Conservation (phyloP, 2,329 filamentous ascomycete genomes). For the Chalaropsis ovoidea region DNA sequence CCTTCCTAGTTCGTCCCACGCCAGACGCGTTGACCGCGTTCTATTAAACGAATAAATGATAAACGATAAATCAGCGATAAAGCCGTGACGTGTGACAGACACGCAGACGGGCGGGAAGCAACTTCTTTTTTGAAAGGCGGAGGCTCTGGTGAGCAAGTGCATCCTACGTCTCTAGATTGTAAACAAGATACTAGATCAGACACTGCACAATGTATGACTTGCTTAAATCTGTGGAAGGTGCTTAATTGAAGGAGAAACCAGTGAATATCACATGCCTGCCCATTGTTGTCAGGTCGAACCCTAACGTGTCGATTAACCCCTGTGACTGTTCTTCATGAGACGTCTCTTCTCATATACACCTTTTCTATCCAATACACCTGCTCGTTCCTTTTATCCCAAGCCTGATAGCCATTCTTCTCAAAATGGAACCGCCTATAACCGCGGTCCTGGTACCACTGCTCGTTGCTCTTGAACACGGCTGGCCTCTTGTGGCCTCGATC, state of each 20-base stretch:
- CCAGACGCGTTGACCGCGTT: slow-evolving; percentile 22
- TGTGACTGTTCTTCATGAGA: slow-evolving; percentile 15
- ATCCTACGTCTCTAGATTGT: neutral
- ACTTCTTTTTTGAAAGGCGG: neutral
- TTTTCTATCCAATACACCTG: slow-evolving; percentile 23
- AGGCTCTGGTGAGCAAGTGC: too few relatives aligned
- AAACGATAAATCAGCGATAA: slow-evolving; percentile 1
- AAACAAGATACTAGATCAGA: too few relatives aligned
- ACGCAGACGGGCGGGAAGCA: neutral
- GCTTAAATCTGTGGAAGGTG: neutral
- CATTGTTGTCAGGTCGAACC: neutral
- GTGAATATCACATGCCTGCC: slow-evolving; percentile 9
- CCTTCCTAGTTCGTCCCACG: neutral
- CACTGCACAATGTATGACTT: too few relatives aligned
- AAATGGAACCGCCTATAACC: slow-evolving; percentile 28
- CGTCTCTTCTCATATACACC: slow-evolving; percentile 29
- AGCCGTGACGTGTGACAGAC: slow-evolving; percentile 2
- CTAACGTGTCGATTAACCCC: neutral
- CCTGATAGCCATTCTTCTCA: slow-evolving; percentile 27
- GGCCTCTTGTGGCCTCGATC: slow-evolving; percentile 29
- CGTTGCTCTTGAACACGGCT: slow-evolving; percentile 27
- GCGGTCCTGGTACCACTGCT: slow-evolving; percentile 32
- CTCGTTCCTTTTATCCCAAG: slow-evolving; percentile 25
- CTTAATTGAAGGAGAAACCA: neutral
- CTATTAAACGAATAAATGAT: slow-evolving; percentile 11